Base-by-base conservation (phyloP, 192 early-diverging fungal genomes). In the Dimargaris xerosporica region DNA sequence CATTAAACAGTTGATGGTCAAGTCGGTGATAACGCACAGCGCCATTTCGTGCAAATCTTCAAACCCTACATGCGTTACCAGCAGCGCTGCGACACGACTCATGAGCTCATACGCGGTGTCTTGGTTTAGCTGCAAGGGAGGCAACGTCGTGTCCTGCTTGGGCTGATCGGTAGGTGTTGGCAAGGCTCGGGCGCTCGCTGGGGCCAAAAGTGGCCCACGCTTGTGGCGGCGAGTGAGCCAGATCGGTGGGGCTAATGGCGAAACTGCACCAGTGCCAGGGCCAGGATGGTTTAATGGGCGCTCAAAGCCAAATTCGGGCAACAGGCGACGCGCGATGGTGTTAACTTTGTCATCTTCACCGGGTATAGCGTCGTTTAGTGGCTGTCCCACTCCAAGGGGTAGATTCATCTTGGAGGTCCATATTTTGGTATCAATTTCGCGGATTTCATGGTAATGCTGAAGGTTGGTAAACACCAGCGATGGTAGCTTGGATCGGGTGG, bases 31-130 rank as follows among this genome's bases (percentile, higher is more conserved):
- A 16, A 87, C 74, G 28, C 82, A 69, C 63, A 93, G 61, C 16
- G 90, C 85, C 46, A 69, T 65, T 23, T 71, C 69, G 12, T 83
- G 78, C 29, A 80, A 76, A 70, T 88, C 78, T 70, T 98, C 92
- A 72, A 96, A 98, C 19, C 95, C 95, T 17, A 84, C 74, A 64
- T 98, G 95, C 34, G 85, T 73, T 44, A 94, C 71, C 62, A 96
- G 62, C 64, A 86, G 81, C 0, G 82, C 73, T 12, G 72, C 66
- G 9, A 78, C 77, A 13, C 86, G 82, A 54, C 78, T 71, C 62
- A 88, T 66, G 34, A 89, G 70, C 5, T 70, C 75, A 44, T 81
- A 75, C 17, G 83, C 82, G 1, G 83, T 66, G 1, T 66, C 58
- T 7, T 71, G 65, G 63, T 86, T 82, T 62, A 94, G 29, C 3